Conservation (phyloP, 164 flowering plant species). For the Liriodendron chinense region DNA sequence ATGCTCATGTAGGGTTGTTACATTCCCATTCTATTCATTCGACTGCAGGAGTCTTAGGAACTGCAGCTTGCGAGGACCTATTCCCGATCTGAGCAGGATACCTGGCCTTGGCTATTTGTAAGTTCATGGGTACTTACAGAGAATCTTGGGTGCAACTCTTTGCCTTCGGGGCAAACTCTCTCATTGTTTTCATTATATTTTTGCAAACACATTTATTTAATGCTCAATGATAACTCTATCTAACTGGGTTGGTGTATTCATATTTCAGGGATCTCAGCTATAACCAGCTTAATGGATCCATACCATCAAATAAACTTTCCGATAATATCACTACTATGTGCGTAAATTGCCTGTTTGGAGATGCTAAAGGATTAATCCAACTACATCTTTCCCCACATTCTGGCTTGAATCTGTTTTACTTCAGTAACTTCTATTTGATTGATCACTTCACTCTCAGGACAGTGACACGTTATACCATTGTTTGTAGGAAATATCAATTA, state of each 20-base stretch:
- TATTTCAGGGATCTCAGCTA: slow-evolving; percentile 71
- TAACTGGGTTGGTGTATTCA: neutral
- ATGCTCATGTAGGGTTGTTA: neutral
- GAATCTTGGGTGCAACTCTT: neutral
- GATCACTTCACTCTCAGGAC: neutral
- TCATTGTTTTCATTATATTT: neutral
- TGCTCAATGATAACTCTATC: neutral
- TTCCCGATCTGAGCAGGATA: slow-evolving; percentile 69
- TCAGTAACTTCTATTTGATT: neutral
- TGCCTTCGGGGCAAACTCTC: neutral
- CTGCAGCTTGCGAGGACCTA: slow-evolving; percentile 67
- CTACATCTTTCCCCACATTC: neutral
- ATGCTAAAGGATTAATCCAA: neutral
- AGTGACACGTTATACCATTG: neutral
- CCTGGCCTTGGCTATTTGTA: slow-evolving; percentile 61
- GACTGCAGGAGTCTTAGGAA: slow-evolving; percentile 74
- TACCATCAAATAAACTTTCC: slow-evolving; percentile 58
- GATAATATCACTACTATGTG: slow-evolving; percentile 71
- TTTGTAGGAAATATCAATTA: neutral
- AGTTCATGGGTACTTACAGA: slow-evolving; percentile 18
- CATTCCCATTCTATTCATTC: neutral
- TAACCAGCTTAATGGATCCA: slow-evolving; percentile 59
- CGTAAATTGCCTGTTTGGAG: slow-evolving; percentile 9
- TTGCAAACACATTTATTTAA: neutral
- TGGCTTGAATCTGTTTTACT: neutral